Conservation (phyloP, 2,329 filamentous ascomycete genomes). For the Graphilbum sp. region DNA sequence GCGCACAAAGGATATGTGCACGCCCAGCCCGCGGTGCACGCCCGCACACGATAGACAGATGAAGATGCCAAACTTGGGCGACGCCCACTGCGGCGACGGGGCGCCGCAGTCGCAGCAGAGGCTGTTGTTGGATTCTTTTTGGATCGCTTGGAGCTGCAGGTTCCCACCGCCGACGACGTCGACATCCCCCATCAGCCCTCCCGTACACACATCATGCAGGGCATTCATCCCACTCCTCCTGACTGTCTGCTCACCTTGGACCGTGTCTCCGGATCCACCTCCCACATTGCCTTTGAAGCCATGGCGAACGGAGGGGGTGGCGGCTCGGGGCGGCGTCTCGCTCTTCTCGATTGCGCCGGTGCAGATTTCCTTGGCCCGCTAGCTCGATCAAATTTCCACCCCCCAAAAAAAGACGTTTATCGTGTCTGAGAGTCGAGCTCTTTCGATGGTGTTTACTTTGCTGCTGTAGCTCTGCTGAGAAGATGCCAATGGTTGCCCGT, state of each 20-base stretch:
- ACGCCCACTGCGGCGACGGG: conserved; percentile 93
- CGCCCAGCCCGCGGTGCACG: conserved; percentile 83
- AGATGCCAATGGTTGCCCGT: not conserved
- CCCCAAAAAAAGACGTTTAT: too few relatives aligned
- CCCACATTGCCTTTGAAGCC: conserved; percentile 79
- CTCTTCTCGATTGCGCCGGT: too few relatives aligned
- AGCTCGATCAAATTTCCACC: too few relatives aligned
- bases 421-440: too few relatives aligned
- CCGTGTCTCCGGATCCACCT: conserved; percentile 93
- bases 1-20: conserved; percentile 96
- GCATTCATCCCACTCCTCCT: too few relatives aligned
- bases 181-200: too few relatives aligned
- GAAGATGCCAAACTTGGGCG: conserved; percentile 95
- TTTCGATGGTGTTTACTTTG: too few relatives aligned
- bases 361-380: too few relatives aligned
- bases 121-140: conserved; percentile 80
- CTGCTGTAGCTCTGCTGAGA: too few relatives aligned
- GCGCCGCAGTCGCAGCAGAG: conserved; percentile 90
- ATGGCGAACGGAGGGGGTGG: conserved; percentile 19
- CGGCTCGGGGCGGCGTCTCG: too few relatives aligned
- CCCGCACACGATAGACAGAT: conserved; percentile 95
- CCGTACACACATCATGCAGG: too few relatives aligned
- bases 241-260: conserved; percentile 77
- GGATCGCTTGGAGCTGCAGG: conserved; percentile 69
- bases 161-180: too few relatives aligned